These are phyloP conservation scores for Aspergillus ustus DNA, from an alignment of 2,329 filamentous ascomycete species.

Conservation along the genomic window DNA sequence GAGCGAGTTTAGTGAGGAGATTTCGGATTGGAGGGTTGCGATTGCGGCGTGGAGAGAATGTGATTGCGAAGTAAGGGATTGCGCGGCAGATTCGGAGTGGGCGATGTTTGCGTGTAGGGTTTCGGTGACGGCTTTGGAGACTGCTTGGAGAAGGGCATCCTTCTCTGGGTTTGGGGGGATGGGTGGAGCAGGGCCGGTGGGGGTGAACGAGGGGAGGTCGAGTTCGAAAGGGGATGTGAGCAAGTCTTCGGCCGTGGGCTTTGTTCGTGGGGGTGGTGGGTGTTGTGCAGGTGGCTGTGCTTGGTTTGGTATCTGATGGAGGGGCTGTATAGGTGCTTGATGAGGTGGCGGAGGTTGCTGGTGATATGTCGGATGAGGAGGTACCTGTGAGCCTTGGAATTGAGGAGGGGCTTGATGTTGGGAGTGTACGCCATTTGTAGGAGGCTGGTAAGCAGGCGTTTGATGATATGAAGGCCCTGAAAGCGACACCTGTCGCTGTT, in stretches of 20 bases:
- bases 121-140: constrained; percentile 71
- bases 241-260: constrained; percentile 56
- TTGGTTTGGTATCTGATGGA: constrained; percentile 31
- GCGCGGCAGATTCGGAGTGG: constrained; percentile 75
- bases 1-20: constrained; percentile 71
- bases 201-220: constrained; percentile 54
- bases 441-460: constrained; percentile 23
- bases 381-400: constrained; percentile 26
- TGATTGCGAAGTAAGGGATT: constrained; percentile 78
- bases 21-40: constrained; percentile 72
- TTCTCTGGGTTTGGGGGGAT: constrained; percentile 96
- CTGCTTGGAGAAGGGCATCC: constrained; percentile 78
- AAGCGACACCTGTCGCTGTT: constrained; percentile 22
- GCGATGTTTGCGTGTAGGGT: constrained; percentile 71
- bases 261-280: constrained; percentile 31
- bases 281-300: constrained; percentile 21
- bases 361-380: constrained; percentile 35
- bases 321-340: constrained; percentile 31
- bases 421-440: constrained; percentile 19
- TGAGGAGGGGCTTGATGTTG: constrained; percentile 27
- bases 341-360: constrained; percentile 35
- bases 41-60: constrained; percentile 74
- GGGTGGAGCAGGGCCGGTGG: constrained; percentile 68
- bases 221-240: constrained; percentile 67
- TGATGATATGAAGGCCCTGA: constrained; percentile 22